phyloP scores from a whole-genome alignment of 805 yeast species.

The Kazachstania africana region DNA sequence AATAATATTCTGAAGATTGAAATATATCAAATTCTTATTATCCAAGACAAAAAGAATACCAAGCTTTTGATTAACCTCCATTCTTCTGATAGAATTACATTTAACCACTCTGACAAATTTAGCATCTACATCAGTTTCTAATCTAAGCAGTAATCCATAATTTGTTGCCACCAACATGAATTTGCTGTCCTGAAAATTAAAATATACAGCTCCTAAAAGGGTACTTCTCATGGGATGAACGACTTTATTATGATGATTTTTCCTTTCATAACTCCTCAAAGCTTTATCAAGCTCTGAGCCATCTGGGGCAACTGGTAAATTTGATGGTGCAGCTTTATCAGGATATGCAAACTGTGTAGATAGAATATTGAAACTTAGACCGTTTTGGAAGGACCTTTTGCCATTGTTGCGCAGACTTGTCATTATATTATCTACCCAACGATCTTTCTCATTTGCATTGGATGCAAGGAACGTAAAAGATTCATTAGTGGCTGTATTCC shows the following conservation, averaged over 20 bases:
- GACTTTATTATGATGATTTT: constrained; percentile 1
- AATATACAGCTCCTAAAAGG: constrained; percentile 29
- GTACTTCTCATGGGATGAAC: constrained; percentile 1
- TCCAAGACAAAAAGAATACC: constrained; percentile 47
- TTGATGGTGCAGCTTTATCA: constrained; percentile 36
- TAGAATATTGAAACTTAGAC: constrained; percentile 41
- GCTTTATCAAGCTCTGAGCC: constrained; percentile 41
- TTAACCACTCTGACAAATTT: constrained; percentile 17
- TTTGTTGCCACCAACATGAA: constrained; percentile 49
- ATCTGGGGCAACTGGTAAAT: constrained; percentile 40
- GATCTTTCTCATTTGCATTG: constrained; percentile 37
- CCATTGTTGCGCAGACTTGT: constrained; percentile 36
- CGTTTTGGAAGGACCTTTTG: constrained; percentile 30
- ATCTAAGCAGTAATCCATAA: constrained; percentile 47
- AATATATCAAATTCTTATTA: constrained; percentile 47
- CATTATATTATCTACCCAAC: constrained; percentile 45
- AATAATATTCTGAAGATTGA: constrained; percentile 49
- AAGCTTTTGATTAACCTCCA: constrained; percentile 39
- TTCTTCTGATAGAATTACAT: constrained; percentile 39
- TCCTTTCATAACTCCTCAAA: constrained; percentile 23
- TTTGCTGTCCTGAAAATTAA: constrained; percentile 34
- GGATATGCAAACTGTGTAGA: constrained; percentile 59
- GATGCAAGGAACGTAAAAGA: constrained; percentile 41
- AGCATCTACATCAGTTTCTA: constrained; percentile 4
- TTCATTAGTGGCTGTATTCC: constrained; percentile 46